Percentiles rank a stretch among this genome's conserved stretches.
Conservation (phyloP, 202 grass and related monocot species). For the Eragrostis tef region DNA sequence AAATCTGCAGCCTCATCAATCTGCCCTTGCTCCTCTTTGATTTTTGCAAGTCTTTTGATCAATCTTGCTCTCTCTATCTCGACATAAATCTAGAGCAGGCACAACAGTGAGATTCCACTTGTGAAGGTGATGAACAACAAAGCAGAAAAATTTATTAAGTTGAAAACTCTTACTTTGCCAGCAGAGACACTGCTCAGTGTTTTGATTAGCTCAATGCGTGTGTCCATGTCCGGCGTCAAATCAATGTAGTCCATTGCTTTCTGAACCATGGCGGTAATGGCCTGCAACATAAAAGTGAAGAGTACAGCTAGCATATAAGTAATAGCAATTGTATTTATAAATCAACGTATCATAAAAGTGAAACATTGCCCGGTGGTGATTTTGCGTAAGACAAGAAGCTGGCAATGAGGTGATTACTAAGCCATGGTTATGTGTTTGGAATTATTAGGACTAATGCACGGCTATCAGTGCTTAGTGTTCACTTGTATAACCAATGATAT, state of each 20-base stretch:
- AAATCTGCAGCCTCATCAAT: constrained; percentile 96
- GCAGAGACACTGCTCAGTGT: constrained; percentile 85
- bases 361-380: too few relatives aligned
- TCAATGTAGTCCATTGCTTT: constrained; percentile 98
- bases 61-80: constrained; percentile 95
- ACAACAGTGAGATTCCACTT: constrained; percentile 7
- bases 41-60: constrained; percentile 95
- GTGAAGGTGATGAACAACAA: not conserved
- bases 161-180: constrained; percentile 73
- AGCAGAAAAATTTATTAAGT: constrained; percentile 13
- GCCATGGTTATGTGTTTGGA: too few relatives aligned
- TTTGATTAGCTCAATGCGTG: constrained; percentile 87
- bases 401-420: too few relatives aligned
- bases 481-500: too few relatives aligned
- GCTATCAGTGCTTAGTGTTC: too few relatives aligned
- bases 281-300: constrained; percentile 58
- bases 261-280: constrained; percentile 87
- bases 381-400: too few relatives aligned
- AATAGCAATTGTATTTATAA: constrained; percentile 24
- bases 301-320: not conserved
- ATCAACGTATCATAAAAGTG: too few relatives aligned
- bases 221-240: constrained; percentile 77
- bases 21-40: constrained; percentile 81
- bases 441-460: too few relatives aligned
- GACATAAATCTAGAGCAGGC: constrained; percentile 76